Evolutionary conservation across 495 filamentous ascomycete genomes (phyloP).

Genomic region (Xylaria grammica): DNA sequence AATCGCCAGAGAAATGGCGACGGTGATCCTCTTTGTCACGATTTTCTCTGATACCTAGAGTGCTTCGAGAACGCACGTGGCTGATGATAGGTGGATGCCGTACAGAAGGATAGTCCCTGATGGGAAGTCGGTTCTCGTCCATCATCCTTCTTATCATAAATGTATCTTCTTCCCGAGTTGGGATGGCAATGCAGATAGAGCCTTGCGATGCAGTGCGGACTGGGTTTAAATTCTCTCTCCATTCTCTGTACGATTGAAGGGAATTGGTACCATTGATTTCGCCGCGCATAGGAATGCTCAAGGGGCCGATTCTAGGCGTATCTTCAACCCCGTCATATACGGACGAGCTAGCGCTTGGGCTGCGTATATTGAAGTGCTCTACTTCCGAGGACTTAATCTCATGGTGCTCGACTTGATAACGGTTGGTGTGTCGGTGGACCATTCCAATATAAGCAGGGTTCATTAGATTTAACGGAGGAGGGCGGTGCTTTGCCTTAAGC

Average conservation of each 20-base stretch:
- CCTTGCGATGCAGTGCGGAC: neutral
- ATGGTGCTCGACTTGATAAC: conserved; percentile 13
- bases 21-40: neutral
- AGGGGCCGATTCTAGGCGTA: neutral
- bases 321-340: neutral
- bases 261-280: neutral
- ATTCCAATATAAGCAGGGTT: conserved; percentile 2
- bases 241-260: conserved; percentile 8
- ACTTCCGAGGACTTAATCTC: conserved; percentile 15
- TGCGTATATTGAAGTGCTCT: neutral
- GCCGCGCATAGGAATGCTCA: neutral
- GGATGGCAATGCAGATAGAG: neutral
- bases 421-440: neutral
- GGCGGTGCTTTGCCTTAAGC: neutral
- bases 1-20: conserved; percentile 10
- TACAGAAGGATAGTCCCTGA: neutral
- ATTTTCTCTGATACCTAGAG: conserved; percentile 19
- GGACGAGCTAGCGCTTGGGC: neutral
- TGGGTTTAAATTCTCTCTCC: neutral
- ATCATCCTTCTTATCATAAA: neutral
- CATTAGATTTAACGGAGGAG: conserved; percentile 10
- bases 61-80: conserved; percentile 19
- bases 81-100: neutral
- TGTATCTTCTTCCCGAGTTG: neutral
- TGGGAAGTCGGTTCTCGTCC: neutral